Evolutionary conservation across 768 basidiomycete species (phyloP), one percentile per base, ranked within the genome.

Genomic region (Rhizopogon sp.): DNA sequence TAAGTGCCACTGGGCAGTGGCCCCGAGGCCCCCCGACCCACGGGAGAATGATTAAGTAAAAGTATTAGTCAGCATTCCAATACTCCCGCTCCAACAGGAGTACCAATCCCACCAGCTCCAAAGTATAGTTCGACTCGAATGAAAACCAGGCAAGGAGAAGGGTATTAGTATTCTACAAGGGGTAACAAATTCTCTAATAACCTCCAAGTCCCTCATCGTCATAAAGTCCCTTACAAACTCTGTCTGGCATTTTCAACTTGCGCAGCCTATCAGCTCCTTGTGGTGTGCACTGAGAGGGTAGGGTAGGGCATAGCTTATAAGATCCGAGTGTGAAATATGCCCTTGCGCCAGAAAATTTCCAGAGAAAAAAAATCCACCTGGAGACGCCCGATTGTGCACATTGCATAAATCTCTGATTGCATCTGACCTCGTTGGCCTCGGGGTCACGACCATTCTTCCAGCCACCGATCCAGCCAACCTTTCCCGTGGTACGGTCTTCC

Each of bases 261-360:
- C 25, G 90, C 91, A 39, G 83, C 87, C 20, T 2, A 44, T 86
- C 89, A 25, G 78, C 67, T 94, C 92, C 72, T 93, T 93, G 58
- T 91, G 77, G 67, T 96, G 92, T 5, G 92, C 90, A 65, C 95
- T 93, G 58, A 94, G 79, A 0, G 93, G 94, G 73, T 91, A 97
- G 17, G 93, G 83, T 25, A 25, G 25, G 4, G 25, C 94, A 96
- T 96, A 3, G 93, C 91, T 91, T 93, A 47, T 5, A 57, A 41
- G 6, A 13, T 31, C 31, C 31, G 31, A 31, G 9, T 31, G 8
- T 31, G 31, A 33, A 33, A 33, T 33, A 10, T 33, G 31, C 9
- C 9, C 31, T 33, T 33, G 8, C 31, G 31, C 31, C 31, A 6
- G 53, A 16, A 33, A 33, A 33, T 33, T 33, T 33, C 31, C 31